These are phyloP conservation scores for Asterochloris sp. DNA, from an alignment of 139 green algal genomes.

Conservation along the genomic window DNA sequence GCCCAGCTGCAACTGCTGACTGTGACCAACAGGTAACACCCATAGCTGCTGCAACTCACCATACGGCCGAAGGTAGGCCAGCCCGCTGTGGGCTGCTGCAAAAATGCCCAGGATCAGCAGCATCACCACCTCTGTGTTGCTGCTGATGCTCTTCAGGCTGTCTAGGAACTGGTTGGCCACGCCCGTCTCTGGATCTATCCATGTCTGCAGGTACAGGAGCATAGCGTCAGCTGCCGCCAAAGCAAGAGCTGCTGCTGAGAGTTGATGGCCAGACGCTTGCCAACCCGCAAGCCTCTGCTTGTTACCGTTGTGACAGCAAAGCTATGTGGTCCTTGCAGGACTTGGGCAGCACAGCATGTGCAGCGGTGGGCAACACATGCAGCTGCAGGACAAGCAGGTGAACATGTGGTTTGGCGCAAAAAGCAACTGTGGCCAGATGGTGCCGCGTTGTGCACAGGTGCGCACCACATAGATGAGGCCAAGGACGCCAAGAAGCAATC, in stretches of 20 bases:
- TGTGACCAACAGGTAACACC: not conserved
- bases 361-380: not conserved
- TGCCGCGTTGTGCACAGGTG: not conserved
- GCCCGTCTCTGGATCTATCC: constrained; percentile 71
- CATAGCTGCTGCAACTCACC: constrained; percentile 35
- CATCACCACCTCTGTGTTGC: constrained; percentile 71
- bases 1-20: not conserved
- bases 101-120: constrained; percentile 83
- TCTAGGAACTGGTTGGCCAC: constrained; percentile 68
- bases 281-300: not conserved
- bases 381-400: not conserved
- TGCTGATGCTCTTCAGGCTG: constrained; percentile 37
- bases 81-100: constrained; percentile 82
- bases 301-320: not conserved
- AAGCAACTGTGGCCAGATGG: not conserved
- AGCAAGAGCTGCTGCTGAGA: not conserved
- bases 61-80: constrained; percentile 78
- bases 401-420: not conserved
- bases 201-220: constrained; percentile 49
- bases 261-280: not conserved
- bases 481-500: constrained; percentile 71
- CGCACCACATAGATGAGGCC: constrained; percentile 75
- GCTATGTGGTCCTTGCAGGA: not conserved
- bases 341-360: not conserved
- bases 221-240: not conserved